Evolutionary conservation across 208 protist genomes (phyloP).

Genomic region (Trypanosoma boissoni): DNA sequence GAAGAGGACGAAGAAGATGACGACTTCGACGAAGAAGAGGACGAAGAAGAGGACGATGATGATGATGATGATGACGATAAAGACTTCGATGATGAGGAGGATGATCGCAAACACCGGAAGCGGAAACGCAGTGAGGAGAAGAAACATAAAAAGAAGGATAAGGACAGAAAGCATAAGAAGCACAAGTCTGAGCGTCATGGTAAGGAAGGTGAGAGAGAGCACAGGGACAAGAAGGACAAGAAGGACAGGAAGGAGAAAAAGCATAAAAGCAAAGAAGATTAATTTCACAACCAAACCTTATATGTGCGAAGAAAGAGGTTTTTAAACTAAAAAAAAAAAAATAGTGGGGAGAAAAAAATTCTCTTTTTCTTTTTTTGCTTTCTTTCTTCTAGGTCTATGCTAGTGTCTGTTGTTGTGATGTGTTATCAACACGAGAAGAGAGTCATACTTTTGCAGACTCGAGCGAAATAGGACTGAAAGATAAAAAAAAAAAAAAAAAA

Average conservation of each 20-base stretch:
- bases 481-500: no score
- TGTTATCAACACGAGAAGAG: no score
- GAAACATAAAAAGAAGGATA: slow-evolving; percentile 24
- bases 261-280: slow-evolving; percentile 28
- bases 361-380: not conserved
- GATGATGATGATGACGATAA: slow-evolving; percentile 49
- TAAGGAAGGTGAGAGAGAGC: slow-evolving; percentile 31
- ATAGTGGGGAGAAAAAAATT: not conserved
- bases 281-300: not conserved
- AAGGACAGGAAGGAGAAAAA: slow-evolving; percentile 43
- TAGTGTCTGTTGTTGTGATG: slow-evolving; percentile 10
- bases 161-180: slow-evolving; percentile 34
- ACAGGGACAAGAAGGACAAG: slow-evolving; percentile 45
- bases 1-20: slow-evolving; percentile 54
- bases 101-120: slow-evolving; percentile 28
- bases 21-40: slow-evolving; percentile 40
- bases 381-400: not conserved
- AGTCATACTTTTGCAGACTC: no score
- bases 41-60: slow-evolving; percentile 35
- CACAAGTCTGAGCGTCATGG: slow-evolving; percentile 31
- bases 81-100: slow-evolving; percentile 27
- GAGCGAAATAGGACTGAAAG: no score
- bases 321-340: not conserved
- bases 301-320: not conserved
- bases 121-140: slow-evolving; percentile 25